Evolutionary conservation across 148 eudicot species (phyloP).

Genomic region (Rhododendron ferrugineum): DNA sequence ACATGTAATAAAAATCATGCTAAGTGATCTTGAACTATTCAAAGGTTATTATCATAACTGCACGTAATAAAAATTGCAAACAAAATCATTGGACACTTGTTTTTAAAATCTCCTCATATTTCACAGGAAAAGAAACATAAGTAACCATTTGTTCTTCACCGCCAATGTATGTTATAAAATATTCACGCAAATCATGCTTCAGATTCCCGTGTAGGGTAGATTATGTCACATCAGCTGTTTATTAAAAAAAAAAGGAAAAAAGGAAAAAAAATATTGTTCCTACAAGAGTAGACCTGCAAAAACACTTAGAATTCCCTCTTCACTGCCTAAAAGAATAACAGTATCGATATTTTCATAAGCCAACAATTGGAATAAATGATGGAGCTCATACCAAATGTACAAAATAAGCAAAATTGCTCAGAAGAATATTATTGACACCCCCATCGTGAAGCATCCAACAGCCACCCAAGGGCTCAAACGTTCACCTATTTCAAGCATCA

Average conservation of each 20-base stretch:
- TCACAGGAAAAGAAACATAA: neutral
- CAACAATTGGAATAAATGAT: neutral
- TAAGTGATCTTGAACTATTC: neutral
- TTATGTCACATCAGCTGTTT: neutral
- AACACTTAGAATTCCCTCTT: neutral
- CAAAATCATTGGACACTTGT: neutral
- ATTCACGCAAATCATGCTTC: neutral
- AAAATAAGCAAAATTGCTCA: slow-evolving; percentile 11
- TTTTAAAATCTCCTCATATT: neutral
- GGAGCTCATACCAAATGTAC: slow-evolving; percentile 3
- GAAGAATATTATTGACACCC: slow-evolving; percentile 82
- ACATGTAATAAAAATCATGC: too few relatives aligned
- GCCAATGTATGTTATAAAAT: neutral
- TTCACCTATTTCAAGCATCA: slow-evolving; percentile 53
- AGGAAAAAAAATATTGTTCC: neutral
- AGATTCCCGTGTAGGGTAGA: neutral
- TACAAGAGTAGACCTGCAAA: neutral
- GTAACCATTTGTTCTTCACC: neutral
- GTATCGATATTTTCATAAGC: neutral
- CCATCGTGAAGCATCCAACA: slow-evolving; percentile 75
- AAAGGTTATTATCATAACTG: neutral
- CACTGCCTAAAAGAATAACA: neutral
- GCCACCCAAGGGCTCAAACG: slow-evolving; percentile 89
- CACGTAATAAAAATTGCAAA: neutral
- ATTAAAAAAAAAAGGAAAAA: too few relatives aligned